A percentile compares a stretch with the other conserved stretches of the same genome.
Conservation (phyloP, 2,329 filamentous ascomycete genomes). For the Colletotrichum sp. region DNA sequence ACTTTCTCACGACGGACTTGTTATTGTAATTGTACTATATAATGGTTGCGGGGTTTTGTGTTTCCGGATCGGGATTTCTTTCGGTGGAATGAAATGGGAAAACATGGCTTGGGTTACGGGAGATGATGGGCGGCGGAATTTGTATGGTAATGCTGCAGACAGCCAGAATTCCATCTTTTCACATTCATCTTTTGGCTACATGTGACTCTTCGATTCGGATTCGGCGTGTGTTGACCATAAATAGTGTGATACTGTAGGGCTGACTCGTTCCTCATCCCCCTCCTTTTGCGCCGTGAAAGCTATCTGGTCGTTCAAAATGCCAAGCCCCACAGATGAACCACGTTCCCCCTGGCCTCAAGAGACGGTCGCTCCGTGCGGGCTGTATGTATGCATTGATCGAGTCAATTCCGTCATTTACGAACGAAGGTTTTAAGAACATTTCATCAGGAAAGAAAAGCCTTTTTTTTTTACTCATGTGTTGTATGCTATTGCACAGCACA, state of each 20-base stretch:
- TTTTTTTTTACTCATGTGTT: background rate
- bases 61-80: background rate
- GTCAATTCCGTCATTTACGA: background rate
- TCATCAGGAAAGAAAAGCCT: background rate
- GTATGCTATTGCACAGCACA: background rate
- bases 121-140: background rate
- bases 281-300: background rate
- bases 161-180: background rate
- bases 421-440: background rate
- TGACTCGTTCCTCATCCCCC: background rate
- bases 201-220: background rate
- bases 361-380: background rate
- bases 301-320: background rate
- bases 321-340: background rate
- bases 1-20: background rate
- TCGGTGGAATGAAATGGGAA: background rate
- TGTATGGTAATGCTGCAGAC: constrained; percentile 4
- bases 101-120: background rate
- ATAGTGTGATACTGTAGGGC: background rate
- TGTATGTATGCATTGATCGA: background rate
- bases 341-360: background rate
- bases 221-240: background rate
- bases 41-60: background rate
- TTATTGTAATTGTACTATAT: constrained; percentile 7
- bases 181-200: background rate